Evolutionary conservation across 768 basidiomycete species (phyloP).

Genomic region (Leccinum longicurvipes): DNA sequence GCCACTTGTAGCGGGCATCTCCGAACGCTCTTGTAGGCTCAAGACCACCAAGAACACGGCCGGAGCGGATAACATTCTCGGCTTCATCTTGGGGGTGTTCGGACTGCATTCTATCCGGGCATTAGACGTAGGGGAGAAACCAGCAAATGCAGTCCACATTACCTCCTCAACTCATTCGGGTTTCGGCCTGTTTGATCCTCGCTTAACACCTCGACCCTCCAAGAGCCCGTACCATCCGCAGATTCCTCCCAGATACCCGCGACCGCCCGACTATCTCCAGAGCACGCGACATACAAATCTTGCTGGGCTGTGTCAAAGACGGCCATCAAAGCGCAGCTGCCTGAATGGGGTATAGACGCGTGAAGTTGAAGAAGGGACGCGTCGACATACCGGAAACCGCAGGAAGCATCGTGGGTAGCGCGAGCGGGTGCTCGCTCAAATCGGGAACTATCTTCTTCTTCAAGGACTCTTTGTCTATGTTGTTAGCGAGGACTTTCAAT

Average conservation of each 20-base stretch:
- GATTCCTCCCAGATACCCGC: slow-evolving; percentile 86
- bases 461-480: slow-evolving; percentile 47
- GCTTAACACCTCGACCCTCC: slow-evolving; percentile 91
- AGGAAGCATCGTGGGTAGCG: slow-evolving; percentile 70
- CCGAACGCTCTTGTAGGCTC: slow-evolving; percentile 88
- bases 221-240: slow-evolving; percentile 62
- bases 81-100: slow-evolving; percentile 82
- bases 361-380: not conserved
- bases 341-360: slow-evolving; percentile 34
- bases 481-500: slow-evolving; percentile 62
- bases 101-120: slow-evolving; percentile 55
- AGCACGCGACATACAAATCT: slow-evolving; percentile 85
- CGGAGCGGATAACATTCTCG: slow-evolving; percentile 67
- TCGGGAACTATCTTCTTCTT: slow-evolving; percentile 58
- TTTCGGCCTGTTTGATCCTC: slow-evolving; percentile 97
- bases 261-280: slow-evolving; percentile 94
- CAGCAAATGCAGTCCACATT: slow-evolving; percentile 10
- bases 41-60: slow-evolving; percentile 82
- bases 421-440: slow-evolving; percentile 67
- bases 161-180: slow-evolving; percentile 81
- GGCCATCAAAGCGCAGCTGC: slow-evolving; percentile 89
- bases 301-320: slow-evolving; percentile 80
- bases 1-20: slow-evolving; percentile 89
- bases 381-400: slow-evolving; percentile 63
- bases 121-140: slow-evolving; percentile 1